Evolutionary conservation across 2,329 filamentous ascomycete genomes (phyloP), one percentile per base, ranked within the genome.

Genomic region (Akanthomyces uredinophilus): DNA sequence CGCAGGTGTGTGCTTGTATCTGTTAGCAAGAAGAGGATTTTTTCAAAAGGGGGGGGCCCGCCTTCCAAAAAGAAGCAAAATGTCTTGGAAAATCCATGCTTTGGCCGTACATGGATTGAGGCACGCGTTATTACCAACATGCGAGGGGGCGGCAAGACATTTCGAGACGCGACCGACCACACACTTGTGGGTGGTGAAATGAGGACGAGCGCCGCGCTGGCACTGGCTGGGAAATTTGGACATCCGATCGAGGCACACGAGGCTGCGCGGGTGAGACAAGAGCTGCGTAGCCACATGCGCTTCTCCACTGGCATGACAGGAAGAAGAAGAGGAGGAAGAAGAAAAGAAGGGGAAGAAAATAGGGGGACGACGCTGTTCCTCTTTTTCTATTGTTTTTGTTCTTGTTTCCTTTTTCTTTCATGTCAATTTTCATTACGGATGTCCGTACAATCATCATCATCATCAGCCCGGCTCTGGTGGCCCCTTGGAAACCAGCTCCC

Each of bases 91-190:
- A 7, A 41, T n/a, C 29, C 49, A 37, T 54, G 27, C 27, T 29
- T 29, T 4, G 27, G 27, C 27, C 27, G n/a, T 13, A n/a, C 29
- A 37, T 32, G 29, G 49, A 6, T 27, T 29, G 53, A 44, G 24
- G 27, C 14, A 37, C 7, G 37, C 18, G 53, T 32, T 55, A 44
- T 47, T 57, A 16, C 29, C 14, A 18, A n/a, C 16, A 49, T 59
- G 56, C 43, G 56, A 59, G 56, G 56, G 46, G 56, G 56, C 44
- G 55, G 56, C 56, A 47, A 59, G 56, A 59, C 56, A 59, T 59
- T 55, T 20, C n/a, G 43, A 49, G 53, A 16, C 53, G 53, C 49
- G 29, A n/a, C 49, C 32, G 32, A 35, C 46, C 46, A 49, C 46
- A 49, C 46, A 50, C 52, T 43, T 35, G 13, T 39, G 37, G 35